Conservation (phyloP, 306 rosid species). For the Sechiopsis laciniata region DNA sequence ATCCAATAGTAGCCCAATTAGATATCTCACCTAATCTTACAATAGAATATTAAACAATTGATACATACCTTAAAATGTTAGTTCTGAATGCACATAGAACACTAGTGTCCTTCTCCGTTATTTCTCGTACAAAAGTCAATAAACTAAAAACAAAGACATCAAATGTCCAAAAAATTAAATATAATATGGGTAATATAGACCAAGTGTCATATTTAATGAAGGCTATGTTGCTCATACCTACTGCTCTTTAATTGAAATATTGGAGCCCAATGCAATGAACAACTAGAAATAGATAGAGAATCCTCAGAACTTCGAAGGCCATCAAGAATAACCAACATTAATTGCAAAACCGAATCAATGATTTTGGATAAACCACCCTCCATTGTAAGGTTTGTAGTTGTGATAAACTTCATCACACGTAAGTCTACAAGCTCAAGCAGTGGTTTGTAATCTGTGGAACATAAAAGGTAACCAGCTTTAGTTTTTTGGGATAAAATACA, state of each 20-base stretch:
- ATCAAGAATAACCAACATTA: conserved; percentile 57
- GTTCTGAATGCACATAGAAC: conserved; percentile 39
- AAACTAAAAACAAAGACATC: conserved; percentile 47
- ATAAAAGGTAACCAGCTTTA: conserved; percentile 12
- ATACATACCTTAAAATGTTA: conserved; percentile 57
- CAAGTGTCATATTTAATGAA: conserved; percentile 12
- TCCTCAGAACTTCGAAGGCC: conserved; percentile 47
- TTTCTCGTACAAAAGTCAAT: conserved; percentile 48
- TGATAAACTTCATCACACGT: conserved; percentile 41
- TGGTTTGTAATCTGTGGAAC: conserved; percentile 53
- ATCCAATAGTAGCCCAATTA: conserved; percentile 24
- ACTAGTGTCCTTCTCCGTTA: conserved; percentile 48
- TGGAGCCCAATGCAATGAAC: conserved; percentile 73
- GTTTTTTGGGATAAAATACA: too few species aligned
- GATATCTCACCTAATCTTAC: not conserved
- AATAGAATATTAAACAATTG: conserved; percentile 17
- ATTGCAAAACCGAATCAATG: conserved; percentile 47
- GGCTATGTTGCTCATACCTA: conserved; percentile 58
- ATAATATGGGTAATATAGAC: conserved; percentile 5
- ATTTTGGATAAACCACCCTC: conserved; percentile 39
- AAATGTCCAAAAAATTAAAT: conserved; percentile 32
- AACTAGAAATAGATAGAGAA: conserved; percentile 41
- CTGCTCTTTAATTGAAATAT: conserved; percentile 44
- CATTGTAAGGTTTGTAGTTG: conserved; percentile 33
- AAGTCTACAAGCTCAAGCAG: conserved; percentile 46